phyloP scores from a whole-genome alignment of 331 rosid genomes.

The Dryas integrifolia region DNA sequence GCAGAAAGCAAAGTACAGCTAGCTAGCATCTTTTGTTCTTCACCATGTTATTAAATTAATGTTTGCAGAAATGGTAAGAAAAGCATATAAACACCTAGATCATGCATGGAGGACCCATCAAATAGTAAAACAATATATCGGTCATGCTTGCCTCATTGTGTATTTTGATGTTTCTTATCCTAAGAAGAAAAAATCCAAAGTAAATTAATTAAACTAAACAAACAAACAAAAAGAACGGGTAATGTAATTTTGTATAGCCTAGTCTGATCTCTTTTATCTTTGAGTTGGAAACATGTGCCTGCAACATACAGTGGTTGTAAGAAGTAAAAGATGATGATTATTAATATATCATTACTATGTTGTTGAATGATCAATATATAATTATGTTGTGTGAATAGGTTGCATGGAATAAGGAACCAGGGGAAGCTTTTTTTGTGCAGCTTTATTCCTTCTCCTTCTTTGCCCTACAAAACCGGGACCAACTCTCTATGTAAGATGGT shows the following conservation, averaged over 20 bases:
- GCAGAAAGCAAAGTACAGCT: conserved; percentile 25
- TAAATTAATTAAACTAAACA: not conserved
- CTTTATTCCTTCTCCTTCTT: conserved; percentile 71
- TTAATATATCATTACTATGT: conserved; percentile 68
- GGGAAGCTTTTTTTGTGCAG: conserved; percentile 45
- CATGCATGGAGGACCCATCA: conserved; percentile 47
- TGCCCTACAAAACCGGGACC: conserved; percentile 65
- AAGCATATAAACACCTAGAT: conserved; percentile 27
- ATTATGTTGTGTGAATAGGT: conserved; percentile 48
- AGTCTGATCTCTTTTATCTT: conserved; percentile 16
- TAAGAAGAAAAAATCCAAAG: not conserved
- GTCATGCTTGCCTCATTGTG: conserved; percentile 10
- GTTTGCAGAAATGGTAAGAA: conserved; percentile 7
- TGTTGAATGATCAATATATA: conserved; percentile 56
- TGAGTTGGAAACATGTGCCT: conserved; percentile 51
- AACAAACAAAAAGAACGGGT: conserved; percentile 1
- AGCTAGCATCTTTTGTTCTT: conserved; percentile 1
- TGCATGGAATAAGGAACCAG: conserved; percentile 55
- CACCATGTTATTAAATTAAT: conserved; percentile 14
- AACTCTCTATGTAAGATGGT: conserved; percentile 39
- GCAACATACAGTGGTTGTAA: conserved; percentile 56
- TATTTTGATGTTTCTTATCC: conserved; percentile 3
- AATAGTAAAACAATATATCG: conserved; percentile 31
- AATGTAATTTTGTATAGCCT: not conserved
- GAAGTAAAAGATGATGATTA: conserved; percentile 75